Evolutionary conservation across 306 rosid species (phyloP).

Genomic region (Prunus campanulata): DNA sequence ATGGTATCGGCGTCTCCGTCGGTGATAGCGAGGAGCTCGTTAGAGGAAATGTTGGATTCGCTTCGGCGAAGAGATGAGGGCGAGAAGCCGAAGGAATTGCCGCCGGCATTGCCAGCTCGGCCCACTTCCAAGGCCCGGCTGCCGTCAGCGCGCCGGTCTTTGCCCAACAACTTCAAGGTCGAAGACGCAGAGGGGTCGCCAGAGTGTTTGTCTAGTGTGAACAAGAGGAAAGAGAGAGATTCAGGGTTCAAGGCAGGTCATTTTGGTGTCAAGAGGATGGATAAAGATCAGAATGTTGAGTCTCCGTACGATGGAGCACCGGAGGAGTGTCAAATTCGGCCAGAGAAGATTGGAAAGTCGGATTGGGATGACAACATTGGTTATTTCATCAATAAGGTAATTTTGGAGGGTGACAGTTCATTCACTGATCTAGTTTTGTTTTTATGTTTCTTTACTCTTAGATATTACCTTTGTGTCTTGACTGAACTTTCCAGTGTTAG

Average conservation of each 20-base stretch:
- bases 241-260: conserved; percentile 42
- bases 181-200: conserved; percentile 16
- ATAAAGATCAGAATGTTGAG: conserved; percentile 43
- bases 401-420: neutral
- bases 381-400: conserved; percentile 90
- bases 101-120: conserved; percentile 95
- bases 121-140: conserved; percentile 72
- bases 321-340: conserved; percentile 31
- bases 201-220: conserved; percentile 33
- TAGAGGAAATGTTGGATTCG: conserved; percentile 95
- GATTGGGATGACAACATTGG: conserved; percentile 58
- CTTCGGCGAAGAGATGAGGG: conserved; percentile 72
- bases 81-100: conserved; percentile 76
- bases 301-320: conserved; percentile 57
- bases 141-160: conserved; percentile 66
- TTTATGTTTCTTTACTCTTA: neutral
- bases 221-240: conserved; percentile 44
- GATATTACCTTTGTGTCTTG: neutral
- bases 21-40: conserved; percentile 70
- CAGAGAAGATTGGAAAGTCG: conserved; percentile 29
- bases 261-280: conserved; percentile 62
- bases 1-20: conserved; percentile 67
- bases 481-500: neutral
- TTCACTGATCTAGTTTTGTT: neutral
- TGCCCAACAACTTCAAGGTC: conserved; percentile 58